Evolutionary conservation across 2,329 filamentous ascomycete species (phyloP), one percentile per base, ranked within the genome.

Genomic region (Akanthomyces dipterigenus): DNA sequence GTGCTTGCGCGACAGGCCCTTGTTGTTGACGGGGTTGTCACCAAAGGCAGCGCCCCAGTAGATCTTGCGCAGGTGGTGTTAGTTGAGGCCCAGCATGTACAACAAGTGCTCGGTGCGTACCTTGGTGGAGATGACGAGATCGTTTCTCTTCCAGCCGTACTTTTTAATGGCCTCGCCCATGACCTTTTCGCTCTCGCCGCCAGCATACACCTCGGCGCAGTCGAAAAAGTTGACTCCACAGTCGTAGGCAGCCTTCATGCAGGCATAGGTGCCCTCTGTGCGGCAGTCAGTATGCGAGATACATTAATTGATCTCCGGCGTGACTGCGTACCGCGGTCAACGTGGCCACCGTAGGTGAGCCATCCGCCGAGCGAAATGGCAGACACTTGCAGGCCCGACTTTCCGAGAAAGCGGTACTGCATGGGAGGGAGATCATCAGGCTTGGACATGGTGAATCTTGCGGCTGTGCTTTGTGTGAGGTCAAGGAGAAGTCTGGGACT

Each of bases 271-370:
- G 40, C 71, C 72, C 68, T 77, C 75, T 75, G 54, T 12, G 51
- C 48, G 7, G 31, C 9, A 51, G 53, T 67, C 48, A 69, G 63
- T 11, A 53, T 22, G 26, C 28, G n/a, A 34, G n/a, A 20, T 31
- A 20, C 16, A 16, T 62, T 24, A 6, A 5, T 14, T 24, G 31
- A 38, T 36, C 6, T 12, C 34, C 4, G 42, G 24, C 8, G 26
- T n/a, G 12, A 34, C 42, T 34, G 34, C 76, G 65, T 76, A 86
- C 86, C 84, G 70, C 85, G 82, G 60, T 87, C 85, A 34, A 90
- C 85, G 66, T 90, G 86, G 20, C 88, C 88, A 59, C 89, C 89
- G 66, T 90, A 91, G 1, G 89, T 91, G 57, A 92, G 78, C 87
- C 86, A 88, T 66, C 86, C 84, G 62, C 86, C 89, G 3, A 92